Percentiles rank a stretch among this genome's conserved stretches.
Evolutionary conservation across 164 flowering plant genomes (phyloP).

Genomic region (Vitis vinifera): DNA sequence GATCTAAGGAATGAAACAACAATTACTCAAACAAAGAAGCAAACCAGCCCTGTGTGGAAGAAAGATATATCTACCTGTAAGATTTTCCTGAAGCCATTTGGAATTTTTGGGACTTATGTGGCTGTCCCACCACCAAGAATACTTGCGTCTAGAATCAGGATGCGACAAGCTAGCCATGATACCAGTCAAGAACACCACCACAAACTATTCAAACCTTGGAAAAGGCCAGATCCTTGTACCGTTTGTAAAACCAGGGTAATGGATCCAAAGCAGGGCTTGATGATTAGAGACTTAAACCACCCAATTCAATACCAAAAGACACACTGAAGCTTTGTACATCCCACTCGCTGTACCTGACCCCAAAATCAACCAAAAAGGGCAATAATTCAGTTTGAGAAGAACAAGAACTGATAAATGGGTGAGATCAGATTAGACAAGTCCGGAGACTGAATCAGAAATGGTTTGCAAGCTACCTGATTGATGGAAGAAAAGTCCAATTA

Average conservation of each 20-base stretch:
- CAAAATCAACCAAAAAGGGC: background rate
- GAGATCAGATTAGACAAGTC: background rate
- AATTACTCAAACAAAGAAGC: background rate
- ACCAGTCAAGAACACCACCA: conserved; percentile 10
- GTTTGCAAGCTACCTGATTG: conserved; percentile 15
- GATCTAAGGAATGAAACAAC: background rate
- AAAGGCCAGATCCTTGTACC: background rate
- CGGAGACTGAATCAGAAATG: background rate
- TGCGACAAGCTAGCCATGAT: conserved; percentile 43
- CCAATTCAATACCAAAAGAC: conserved; percentile 2
- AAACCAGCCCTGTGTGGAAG: background rate
- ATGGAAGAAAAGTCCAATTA: conserved; percentile 1
- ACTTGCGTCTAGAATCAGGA: conserved; percentile 49
- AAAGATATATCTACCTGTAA: conserved; percentile 45
- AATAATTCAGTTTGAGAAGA: conserved; percentile 7
- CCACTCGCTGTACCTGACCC: conserved; percentile 6
- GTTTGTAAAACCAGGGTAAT: background rate
- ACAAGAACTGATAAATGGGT: background rate
- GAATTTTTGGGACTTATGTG: conserved; percentile 97
- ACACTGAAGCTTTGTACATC: background rate
- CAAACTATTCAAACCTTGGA: background rate
- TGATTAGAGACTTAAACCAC: background rate
- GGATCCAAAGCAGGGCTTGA: background rate
- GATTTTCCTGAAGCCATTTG: conserved; percentile 96
- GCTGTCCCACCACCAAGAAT: conserved; percentile 99